Base-by-base conservation (phyloP, 1,139 yeast genomes). In the Candida labiduridarum region DNA sequence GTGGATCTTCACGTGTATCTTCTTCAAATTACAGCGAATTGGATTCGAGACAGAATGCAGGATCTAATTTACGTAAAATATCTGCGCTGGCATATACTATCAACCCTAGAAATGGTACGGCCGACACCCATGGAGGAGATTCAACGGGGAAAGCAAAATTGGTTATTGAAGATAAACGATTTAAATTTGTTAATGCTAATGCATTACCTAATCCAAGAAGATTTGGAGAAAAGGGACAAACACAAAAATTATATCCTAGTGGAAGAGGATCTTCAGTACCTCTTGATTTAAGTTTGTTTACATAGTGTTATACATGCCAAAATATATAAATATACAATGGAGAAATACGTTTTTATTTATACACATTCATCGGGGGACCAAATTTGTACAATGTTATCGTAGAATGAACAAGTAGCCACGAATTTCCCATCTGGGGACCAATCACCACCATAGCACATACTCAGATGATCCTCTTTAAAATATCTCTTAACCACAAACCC, bases 241-340 rank as follows among this genome's bases (percentile, higher is more conserved):
- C 77, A 49, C 79, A 79, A 51, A 91, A 92, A 65, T 72, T 90
- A 58, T 94, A 94, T 68, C 97, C 97, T 12, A 89, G 97, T 71
- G 98, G 99, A 7, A 81, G 97, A 63, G 99, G 99, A 2, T 84
- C 92, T 30, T 89, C 97, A 31, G 96, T 94, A 39, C 98, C 98
- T 1, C 73, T 94, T 58, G 85, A 90, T 59, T 72, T 92, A 56
- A 70, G 81, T 45, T 50, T 59, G 33, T 65, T 58, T 53, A 45
- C 51, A 35, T 60, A 52, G 45, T 11, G 35, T 12, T 14, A 14
- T 47, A 44, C 41, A 44, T 49, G 14, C 45, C 25, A n/a, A 14
- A 5, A 27, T 16, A 27, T 25, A 29, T 41, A 33, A n/a, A 19
- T 35, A 15, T n/a, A 15, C 12, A 36, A 10, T 10, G 27, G 4